Base-by-base conservation (phyloP, 2,329 filamentous ascomycete species). In the Monosporascus sp. region DNA sequence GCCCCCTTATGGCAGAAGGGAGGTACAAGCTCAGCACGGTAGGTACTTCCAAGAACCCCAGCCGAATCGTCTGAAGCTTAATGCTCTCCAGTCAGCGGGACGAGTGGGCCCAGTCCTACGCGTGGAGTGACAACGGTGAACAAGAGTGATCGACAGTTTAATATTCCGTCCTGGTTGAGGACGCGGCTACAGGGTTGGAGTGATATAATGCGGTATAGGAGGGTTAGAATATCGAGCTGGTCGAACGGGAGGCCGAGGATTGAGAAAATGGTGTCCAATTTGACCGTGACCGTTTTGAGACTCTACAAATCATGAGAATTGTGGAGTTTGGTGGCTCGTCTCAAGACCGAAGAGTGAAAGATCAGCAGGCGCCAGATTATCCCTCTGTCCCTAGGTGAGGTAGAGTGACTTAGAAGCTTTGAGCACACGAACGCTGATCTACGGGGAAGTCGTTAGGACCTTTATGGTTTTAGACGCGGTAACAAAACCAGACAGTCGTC, bases 111-210 rank as follows among this genome's bases (percentile, higher is more conserved):
- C 66, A 56, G 59, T 56, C 62, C 62, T 64, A 63, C 57, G 59
- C 52, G 58, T 55, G 51, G 58, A 67, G 76, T 79, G 78, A 80
- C 76, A 75, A 77, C 71, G 76, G 69, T 72, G 71, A 74, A 69
- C 63, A 73, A 71, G 67, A 74, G 69, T 72, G 79, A 82, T 82
- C 79, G 78, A 75, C 79, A 76, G 66, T 67, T 71, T 71, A 73
- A 75, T 77, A 72, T 78, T 76, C 76, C 73, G 72, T 74, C 73
- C 68, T 68, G 72, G 71, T 71, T 72, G 55, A 67, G 71, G 69
- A 71, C 71, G 71, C 74, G 68, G 71, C 63, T 71, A 70, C 71
- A 73, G 72, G 75, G 73, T 76, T 66, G 59, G 69, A 63, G 64
- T 51, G 40, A 52, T 61, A 62, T 47, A 38, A 36, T 58, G 59